Base-by-base conservation (phyloP, 495 filamentous ascomycete genomes). In the Penicillium paradoxum region DNA sequence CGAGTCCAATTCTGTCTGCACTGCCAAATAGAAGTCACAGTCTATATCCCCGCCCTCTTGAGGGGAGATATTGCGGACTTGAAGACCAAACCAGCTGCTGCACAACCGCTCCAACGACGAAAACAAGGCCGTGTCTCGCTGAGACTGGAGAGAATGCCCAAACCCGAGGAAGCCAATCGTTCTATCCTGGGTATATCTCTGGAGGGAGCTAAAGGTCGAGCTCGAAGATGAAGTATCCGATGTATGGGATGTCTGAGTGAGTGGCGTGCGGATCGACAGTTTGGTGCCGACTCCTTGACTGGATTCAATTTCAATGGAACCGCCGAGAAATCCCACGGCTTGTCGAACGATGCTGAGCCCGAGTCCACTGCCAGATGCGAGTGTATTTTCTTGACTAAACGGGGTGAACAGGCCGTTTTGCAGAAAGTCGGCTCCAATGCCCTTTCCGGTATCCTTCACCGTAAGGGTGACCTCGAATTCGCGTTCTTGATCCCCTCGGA, bases 331-430 rank as follows among this genome's bases (percentile, higher is more conserved):
- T 14, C 49, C 47, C 10, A 68, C 57, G n/a, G 64, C 58, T 41
- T 67, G 57, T n/a, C 51, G 63, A 27, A 67, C 66, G n/a, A 72
- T 72, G 41, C 62, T 83, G 44, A 89, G 72, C 0, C 85, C 85
- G 4, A 88, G 72, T 6, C 87, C 87, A 14, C 83, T 85, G n/a
- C 87, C 87, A 7, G 80, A 72, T 0, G 78, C 73, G 19, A 88
- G 71, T 1, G 74, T 64, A 51, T 89, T 76, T 57, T 90, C 87
- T 52, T 91, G 87, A 3, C 74, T 75, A 56, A 90, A 91, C 0
- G 87, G 83, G 4, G 74, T 82, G 64, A 84, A 91, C 0, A 89
- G 59, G 18, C 77, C 72, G 30, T 83, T 79, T 14, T 80, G 77
- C 34, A 89, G 33, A 50, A 55, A 69, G 8, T 58, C 78, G 6